Evolutionary conservation across 441 rosid genomes (phyloP).

Genomic region (Aleurites moluccanus): DNA sequence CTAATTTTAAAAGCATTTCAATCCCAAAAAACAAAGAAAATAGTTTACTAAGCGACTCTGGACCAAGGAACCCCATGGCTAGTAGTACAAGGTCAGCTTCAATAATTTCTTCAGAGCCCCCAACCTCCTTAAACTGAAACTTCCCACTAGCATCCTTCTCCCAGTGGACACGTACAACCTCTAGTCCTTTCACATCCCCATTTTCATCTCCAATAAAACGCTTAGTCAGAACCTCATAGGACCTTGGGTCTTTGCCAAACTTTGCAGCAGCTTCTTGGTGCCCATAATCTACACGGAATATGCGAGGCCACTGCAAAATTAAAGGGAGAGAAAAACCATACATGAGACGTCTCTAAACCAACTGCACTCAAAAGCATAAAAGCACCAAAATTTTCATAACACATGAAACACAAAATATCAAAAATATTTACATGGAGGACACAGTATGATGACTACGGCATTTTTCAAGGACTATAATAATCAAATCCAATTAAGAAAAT

Average conservation of each 20-base stretch:
- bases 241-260: constrained; percentile 94
- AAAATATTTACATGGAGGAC: background rate
- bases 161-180: constrained; percentile 73
- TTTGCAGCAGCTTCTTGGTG: constrained; percentile 94
- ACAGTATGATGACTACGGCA: background rate
- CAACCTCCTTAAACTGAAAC: constrained; percentile 85
- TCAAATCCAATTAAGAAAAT: background rate
- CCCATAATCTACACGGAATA: constrained; percentile 95
- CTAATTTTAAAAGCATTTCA: background rate
- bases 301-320: constrained; percentile 87
- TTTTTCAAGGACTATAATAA: background rate
- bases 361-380: background rate
- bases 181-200: constrained; percentile 87
- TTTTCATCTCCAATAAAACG: constrained; percentile 87
- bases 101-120: constrained; percentile 83
- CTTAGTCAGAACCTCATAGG: constrained; percentile 92
- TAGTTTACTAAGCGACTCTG: constrained; percentile 71
- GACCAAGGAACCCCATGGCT: constrained; percentile 99
- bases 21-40: background rate
- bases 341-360: background rate
- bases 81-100: constrained; percentile 90
- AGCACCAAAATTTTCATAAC: background rate
- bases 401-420: background rate
- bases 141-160: constrained; percentile 90
- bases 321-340: background rate